Conservation (phyloP, 306 rosid species). For the Prinsepia uniflora region DNA sequence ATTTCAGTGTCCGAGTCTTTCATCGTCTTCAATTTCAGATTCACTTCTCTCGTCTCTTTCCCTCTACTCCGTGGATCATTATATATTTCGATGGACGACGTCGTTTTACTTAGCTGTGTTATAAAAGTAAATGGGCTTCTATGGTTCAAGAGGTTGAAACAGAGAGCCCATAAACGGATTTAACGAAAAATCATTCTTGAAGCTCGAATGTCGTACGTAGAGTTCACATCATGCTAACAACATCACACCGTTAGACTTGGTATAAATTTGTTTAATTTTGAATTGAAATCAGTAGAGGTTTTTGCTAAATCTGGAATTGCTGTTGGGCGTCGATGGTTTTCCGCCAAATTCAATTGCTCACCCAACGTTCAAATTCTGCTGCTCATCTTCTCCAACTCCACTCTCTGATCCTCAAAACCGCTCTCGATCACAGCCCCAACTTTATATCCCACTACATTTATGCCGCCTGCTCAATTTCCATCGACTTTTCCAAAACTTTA, state of each 20-base stretch:
- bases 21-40: constrained; percentile 24
- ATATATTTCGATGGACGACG: not conserved
- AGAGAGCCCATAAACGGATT: too few species aligned
- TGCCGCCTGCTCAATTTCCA: constrained; percentile 33
- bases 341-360: constrained; percentile 27
- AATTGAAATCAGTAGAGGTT: not conserved
- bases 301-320: not conserved
- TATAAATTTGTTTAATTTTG: too few species aligned
- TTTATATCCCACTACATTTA: constrained; percentile 24
- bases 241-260: too few species aligned
- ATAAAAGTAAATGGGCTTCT: not conserved
- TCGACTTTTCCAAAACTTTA: constrained; percentile 23
- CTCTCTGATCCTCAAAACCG: constrained; percentile 38
- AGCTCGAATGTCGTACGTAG: too few species aligned
- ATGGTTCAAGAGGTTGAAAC: not conserved
- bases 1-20: constrained; percentile 36
- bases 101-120: not conserved
- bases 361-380: constrained; percentile 22
- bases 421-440: constrained; percentile 26
- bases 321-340: constrained; percentile 3
- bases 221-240: too few species aligned
- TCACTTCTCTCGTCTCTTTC: not conserved
- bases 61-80: not conserved
- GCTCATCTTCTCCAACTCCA: constrained; percentile 43
- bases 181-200: too few species aligned